These are phyloP conservation scores for Emericellopsis atlantica DNA, from an alignment of 2,329 filamentous ascomycete genomes.

Conservation along the genomic window DNA sequence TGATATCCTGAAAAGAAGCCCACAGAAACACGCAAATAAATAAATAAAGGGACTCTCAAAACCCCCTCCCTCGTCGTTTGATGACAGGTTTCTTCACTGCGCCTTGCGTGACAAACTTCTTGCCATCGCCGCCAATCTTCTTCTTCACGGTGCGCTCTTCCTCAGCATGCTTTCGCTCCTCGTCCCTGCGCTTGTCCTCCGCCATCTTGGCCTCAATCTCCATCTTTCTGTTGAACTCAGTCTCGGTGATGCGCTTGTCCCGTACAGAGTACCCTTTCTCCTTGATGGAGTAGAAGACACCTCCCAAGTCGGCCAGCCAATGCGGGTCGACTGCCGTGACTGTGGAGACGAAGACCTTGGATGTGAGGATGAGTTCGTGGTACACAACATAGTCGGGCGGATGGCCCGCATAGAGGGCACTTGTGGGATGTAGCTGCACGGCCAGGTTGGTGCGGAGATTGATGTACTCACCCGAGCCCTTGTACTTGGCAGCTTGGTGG, in stretches of 20 bases:
- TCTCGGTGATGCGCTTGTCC: conserved; percentile 78
- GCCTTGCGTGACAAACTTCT: conserved; percentile 49
- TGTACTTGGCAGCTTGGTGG: conserved; percentile 91
- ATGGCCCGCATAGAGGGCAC: conserved; percentile 86
- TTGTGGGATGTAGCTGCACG: conserved; percentile 89
- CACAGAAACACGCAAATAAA: not conserved
- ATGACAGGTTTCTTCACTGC: conserved; percentile 48
- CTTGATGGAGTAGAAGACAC: conserved; percentile 94
- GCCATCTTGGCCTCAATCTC: conserved; percentile 92
- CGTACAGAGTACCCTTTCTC: conserved; percentile 90
- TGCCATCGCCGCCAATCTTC: conserved; percentile 21
- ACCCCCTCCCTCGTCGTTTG: conserved; percentile 33
- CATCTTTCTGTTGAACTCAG: conserved; percentile 84
- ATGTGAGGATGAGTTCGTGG: conserved; percentile 92
- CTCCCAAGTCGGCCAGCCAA: conserved; percentile 92
- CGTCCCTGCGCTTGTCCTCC: conserved; percentile 61
- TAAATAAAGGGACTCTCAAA: conserved; percentile 1
- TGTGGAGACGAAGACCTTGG: conserved; percentile 95
- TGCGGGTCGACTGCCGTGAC: conserved; percentile 93
- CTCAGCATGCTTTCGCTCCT: conserved; percentile 39
- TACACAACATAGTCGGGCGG: conserved; percentile 96
- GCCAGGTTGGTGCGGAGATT: conserved; percentile 91
- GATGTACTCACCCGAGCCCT: conserved; percentile 94
- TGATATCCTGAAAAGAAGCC: not conserved
- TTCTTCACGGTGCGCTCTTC: conserved; percentile 25